Evolutionary conservation across 495 filamentous ascomycete genomes (phyloP).

Genomic region (Penicillium silybi): DNA sequence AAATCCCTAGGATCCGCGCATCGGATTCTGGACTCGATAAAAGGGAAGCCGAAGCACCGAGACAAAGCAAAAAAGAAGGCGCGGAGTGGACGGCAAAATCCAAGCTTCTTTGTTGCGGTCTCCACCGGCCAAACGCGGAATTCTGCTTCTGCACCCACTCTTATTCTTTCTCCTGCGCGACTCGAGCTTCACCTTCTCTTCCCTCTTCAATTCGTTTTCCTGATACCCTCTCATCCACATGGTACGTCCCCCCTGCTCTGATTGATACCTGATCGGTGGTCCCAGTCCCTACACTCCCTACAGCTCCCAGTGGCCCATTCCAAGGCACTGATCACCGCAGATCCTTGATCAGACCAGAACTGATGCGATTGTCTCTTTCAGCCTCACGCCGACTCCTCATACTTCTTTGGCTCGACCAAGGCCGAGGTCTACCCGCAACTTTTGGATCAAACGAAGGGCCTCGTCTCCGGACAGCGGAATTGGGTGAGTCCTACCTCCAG

Average conservation of each 20-base stretch:
- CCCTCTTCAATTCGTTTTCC: neutral
- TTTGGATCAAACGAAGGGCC: conserved; percentile 61
- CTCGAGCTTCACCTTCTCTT: neutral
- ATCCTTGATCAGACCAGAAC: neutral
- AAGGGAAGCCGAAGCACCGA: too few relatives aligned
- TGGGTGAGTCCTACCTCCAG: conserved; percentile 58
- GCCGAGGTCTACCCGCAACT: conserved; percentile 74
- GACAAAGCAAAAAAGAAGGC: too few relatives aligned
- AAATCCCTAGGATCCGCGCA: neutral
- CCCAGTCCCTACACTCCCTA: too few relatives aligned
- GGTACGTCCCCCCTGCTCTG: neutral
- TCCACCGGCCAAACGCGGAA: neutral
- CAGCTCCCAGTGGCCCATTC: neutral
- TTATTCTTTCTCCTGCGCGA: neutral
- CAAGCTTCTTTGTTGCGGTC: neutral
- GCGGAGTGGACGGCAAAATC: neutral
- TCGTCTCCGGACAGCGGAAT: conserved; percentile 77
- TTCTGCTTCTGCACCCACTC: neutral
- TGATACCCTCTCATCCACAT: neutral
- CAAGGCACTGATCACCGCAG: conserved; percentile 1
- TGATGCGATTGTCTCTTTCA: conserved; percentile 25
- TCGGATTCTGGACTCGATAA: neutral
- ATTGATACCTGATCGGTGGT: neutral
- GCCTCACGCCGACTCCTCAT: conserved; percentile 86
- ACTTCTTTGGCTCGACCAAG: conserved; percentile 68